These are phyloP conservation scores for Pharnaceum exiguum DNA, from an alignment of 148 eudicot genomes.

Conservation along the genomic window DNA sequence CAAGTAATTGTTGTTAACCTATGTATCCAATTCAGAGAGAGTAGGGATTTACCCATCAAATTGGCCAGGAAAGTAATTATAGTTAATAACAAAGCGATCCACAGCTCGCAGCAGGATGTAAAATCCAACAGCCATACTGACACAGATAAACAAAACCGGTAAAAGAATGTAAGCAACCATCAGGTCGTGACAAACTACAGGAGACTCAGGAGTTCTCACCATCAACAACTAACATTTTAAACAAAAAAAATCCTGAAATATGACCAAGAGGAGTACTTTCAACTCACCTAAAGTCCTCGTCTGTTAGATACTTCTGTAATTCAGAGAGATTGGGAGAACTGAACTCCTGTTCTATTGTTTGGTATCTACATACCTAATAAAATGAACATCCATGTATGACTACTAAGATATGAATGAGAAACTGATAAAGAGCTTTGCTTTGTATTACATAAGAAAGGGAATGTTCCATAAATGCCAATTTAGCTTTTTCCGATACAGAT, in stretches of 20 bases:
- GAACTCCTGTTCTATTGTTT: conserved; percentile 78
- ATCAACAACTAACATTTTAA: neutral
- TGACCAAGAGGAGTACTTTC: neutral
- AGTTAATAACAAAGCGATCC: conserved; percentile 78
- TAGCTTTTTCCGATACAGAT: too few relatives aligned
- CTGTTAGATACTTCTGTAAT: conserved; percentile 78
- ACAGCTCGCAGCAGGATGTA: conserved; percentile 88
- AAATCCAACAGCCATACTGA: conserved; percentile 87
- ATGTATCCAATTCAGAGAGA: neutral
- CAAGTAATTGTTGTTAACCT: neutral
- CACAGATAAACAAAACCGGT: conserved; percentile 7
- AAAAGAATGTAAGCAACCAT: neutral
- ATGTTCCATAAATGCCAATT: too few relatives aligned
- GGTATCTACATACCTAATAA: conserved; percentile 78
- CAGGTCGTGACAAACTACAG: neutral
- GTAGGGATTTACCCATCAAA: conserved; percentile 67
- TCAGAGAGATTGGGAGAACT: conserved; percentile 61
- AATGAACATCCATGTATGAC: neutral
- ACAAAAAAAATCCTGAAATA: neutral
- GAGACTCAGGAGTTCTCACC: neutral
- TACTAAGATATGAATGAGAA: neutral
- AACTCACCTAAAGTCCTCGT: conserved; percentile 81
- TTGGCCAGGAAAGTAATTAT: conserved; percentile 84
- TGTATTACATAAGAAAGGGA: too few relatives aligned
- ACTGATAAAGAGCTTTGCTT: neutral